Conservation (phyloP, 164 flowering plant species). For the Buxus sempervirens region DNA sequence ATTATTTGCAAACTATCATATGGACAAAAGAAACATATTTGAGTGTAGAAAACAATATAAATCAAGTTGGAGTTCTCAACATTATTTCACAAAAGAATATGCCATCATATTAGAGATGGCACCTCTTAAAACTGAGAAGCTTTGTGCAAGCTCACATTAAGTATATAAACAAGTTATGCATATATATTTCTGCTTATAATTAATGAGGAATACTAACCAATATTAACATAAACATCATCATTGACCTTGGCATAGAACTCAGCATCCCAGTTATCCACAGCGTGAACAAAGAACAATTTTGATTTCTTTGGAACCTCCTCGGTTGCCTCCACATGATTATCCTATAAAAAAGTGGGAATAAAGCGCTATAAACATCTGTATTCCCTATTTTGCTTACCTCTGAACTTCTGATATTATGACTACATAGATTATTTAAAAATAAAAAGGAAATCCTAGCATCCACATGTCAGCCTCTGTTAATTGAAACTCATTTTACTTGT, state of each 20-base stretch:
- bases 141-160: background rate
- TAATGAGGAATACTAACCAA: slow-evolving; percentile 51
- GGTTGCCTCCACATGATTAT: slow-evolving; percentile 68
- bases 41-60: too few relatives aligned
- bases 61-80: background rate
- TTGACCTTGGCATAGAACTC: slow-evolving; percentile 91
- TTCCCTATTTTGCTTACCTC: background rate
- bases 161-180: background rate
- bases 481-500: background rate
- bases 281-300: slow-evolving; percentile 64
- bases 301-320: slow-evolving; percentile 68
- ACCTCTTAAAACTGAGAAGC: background rate
- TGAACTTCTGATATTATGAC: background rate
- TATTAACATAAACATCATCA: slow-evolving; percentile 82
- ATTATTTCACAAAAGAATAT: background rate
- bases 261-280: slow-evolving; percentile 87
- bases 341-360: slow-evolving; percentile 33
- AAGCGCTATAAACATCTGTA: background rate
- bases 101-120: background rate
- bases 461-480: background rate
- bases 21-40: too few relatives aligned
- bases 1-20: too few relatives aligned
- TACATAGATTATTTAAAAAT: background rate
- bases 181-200: slow-evolving; percentile 1
- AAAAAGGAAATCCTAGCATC: background rate